phyloP scores from a whole-genome alignment of 495 filamentous ascomycete genomes.

The Cenococcum geophilum region DNA sequence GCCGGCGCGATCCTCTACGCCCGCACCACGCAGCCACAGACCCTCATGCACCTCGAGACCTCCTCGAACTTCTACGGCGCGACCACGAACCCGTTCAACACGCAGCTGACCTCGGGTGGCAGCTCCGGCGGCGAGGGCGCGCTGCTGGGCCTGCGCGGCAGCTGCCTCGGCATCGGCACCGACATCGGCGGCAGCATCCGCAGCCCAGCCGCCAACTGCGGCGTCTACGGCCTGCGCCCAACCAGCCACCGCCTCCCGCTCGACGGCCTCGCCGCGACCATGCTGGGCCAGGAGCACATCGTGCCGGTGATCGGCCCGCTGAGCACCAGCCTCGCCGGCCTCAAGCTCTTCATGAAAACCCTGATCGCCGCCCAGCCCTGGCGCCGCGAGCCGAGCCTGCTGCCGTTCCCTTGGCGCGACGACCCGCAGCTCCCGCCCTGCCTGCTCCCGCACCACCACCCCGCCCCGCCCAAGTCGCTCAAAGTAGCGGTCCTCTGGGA shows the following conservation, averaged over 20 bases:
- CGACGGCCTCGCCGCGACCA: conserved; percentile 45
- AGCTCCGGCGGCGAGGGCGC: conserved; percentile 33
- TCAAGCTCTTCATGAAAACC: conserved; percentile 58
- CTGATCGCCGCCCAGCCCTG: conserved; percentile 56
- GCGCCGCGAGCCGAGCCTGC: conserved; percentile 56
- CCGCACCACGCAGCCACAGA: conserved; percentile 53
- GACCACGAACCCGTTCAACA: conserved; percentile 30
- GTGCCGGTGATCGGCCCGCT: conserved; percentile 58
- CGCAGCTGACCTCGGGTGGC: conserved; percentile 29
- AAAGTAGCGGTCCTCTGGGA: conserved; percentile 65
- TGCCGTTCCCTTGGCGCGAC: conserved; percentile 58
- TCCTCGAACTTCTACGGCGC: conserved; percentile 53
- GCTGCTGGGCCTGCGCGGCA: conserved; percentile 29
- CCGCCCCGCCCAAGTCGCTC: conserved; percentile 33
- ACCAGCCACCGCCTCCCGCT: conserved; percentile 54
- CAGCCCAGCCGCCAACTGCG: conserved; percentile 57
- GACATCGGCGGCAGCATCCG: conserved; percentile 34
- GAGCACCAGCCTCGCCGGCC: conserved; percentile 53
- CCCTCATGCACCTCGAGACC: conserved; percentile 57
- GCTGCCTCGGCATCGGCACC: conserved; percentile 31
- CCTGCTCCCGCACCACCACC: no score
- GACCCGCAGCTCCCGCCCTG: conserved; percentile 11
- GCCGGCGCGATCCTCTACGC: conserved; percentile 49
- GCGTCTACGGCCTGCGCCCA: conserved; percentile 60
- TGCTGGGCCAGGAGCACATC: conserved; percentile 54